Conservation (phyloP, 805 yeast species). For the Suhomyces xylopsoci region DNA sequence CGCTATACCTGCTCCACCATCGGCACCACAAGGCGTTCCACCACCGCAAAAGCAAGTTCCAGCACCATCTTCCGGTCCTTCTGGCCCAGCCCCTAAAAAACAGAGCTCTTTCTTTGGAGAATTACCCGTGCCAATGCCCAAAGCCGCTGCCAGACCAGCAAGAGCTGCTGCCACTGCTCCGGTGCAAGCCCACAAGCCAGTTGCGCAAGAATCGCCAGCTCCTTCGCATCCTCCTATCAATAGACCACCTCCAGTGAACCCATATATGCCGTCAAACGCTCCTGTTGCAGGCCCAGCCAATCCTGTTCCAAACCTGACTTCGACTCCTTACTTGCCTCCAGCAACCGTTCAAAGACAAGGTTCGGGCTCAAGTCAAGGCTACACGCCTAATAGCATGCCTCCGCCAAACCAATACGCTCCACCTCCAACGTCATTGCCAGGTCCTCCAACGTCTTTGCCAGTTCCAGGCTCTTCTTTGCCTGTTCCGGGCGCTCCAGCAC, state of each 20-base stretch:
- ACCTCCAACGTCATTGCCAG: neutral
- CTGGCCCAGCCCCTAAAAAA: neutral
- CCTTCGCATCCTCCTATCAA: conserved; percentile 8
- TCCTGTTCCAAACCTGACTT: neutral
- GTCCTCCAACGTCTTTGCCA: neutral
- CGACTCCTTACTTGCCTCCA: neutral
- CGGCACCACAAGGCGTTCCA: neutral
- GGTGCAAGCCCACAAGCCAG: conserved; percentile 7
- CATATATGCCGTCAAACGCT: conserved; percentile 9
- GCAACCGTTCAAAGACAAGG: conserved; percentile 5
- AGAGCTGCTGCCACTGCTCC: conserved; percentile 26
- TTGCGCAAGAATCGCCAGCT: conserved; percentile 5
- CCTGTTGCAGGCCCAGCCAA: conserved; percentile 7
- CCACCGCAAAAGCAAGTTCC: neutral
- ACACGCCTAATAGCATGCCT: neutral
- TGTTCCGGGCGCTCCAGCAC: neutral
- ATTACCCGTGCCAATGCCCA: conserved; percentile 43
- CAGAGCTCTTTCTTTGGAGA: conserved; percentile 57
- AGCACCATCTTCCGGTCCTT: neutral
- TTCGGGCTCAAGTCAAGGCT: conserved; percentile 4
- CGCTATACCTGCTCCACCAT: conserved; percentile 3
- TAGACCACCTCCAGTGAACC: conserved; percentile 21
- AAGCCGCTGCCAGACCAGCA: conserved; percentile 22
- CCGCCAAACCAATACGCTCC: conserved; percentile 4
- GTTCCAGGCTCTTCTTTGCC: neutral